Percentiles rank a stretch among this genome's conserved stretches.
Conservation (phyloP, 306 rosid species). For the Argentina anserina region DNA sequence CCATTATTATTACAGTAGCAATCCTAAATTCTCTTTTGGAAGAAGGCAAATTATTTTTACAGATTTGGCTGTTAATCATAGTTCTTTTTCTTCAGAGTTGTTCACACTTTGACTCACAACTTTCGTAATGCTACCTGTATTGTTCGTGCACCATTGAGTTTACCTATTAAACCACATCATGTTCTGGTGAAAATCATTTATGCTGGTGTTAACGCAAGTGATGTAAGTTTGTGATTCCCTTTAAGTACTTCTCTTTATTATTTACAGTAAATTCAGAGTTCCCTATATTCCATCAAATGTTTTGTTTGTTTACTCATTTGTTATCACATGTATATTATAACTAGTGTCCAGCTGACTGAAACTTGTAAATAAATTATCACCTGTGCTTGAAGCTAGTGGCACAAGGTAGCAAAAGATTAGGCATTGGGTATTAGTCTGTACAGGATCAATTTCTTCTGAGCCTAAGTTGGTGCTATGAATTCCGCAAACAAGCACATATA, state of each 20-base stretch:
- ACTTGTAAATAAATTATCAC: constrained; percentile 11
- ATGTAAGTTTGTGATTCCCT: constrained; percentile 62
- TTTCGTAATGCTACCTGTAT: constrained; percentile 73
- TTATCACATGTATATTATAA: background rate
- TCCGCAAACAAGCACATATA: background rate
- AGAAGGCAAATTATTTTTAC: constrained; percentile 10
- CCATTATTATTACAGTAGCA: background rate
- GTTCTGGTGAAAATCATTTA: constrained; percentile 81
- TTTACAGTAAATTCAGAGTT: background rate
- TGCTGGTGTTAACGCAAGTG: constrained; percentile 99
- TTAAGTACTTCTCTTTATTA: background rate
- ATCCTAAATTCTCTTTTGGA: constrained; percentile 12
- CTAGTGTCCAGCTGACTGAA: background rate
- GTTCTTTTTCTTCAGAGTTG: constrained; percentile 57
- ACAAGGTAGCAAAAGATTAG: background rate
- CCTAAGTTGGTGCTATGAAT: background rate
- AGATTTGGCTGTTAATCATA: constrained; percentile 11
- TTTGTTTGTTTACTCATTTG: background rate
- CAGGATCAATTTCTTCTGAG: background rate
- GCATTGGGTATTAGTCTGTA: background rate
- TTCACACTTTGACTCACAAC: constrained; percentile 84
- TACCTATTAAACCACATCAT: constrained; percentile 63
- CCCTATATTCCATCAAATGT: background rate
- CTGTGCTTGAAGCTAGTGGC: constrained; percentile 11
- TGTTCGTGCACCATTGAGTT: constrained; percentile 57